Conservation (phyloP, 1,284 basidiomycete species). For the Caloboletus firmus region DNA sequence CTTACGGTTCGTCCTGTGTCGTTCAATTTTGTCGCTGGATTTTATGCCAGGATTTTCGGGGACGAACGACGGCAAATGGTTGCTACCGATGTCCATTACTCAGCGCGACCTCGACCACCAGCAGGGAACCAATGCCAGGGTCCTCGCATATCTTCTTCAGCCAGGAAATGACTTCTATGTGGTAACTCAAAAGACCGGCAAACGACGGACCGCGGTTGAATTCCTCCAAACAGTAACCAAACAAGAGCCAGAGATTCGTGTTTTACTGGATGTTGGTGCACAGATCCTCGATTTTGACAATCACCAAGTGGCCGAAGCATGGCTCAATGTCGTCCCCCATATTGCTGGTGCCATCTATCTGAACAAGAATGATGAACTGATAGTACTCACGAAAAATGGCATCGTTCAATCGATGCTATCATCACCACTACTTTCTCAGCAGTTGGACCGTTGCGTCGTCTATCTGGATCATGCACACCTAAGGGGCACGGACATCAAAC, state of each 20-base stretch:
- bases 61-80: background rate
- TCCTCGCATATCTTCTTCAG: slow-evolving; percentile 41
- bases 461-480: too few species aligned
- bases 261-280: slow-evolving; percentile 53
- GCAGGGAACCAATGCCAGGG: background rate
- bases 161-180: slow-evolving; percentile 43
- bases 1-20: background rate
- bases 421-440: too few species aligned
- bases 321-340: slow-evolving; percentile 33
- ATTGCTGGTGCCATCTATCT: slow-evolving; percentile 29
- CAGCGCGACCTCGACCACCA: background rate
- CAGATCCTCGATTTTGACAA: slow-evolving; percentile 52
- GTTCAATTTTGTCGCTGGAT: background rate
- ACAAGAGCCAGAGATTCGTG: slow-evolving; percentile 39
- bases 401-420: slow-evolving; percentile 37
- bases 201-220: slow-evolving; percentile 23
- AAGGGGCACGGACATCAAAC: too few species aligned
- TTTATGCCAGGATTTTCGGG: slow-evolving; percentile 6
- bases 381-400: slow-evolving; percentile 41
- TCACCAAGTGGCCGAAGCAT: slow-evolving; percentile 37
- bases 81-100: slow-evolving; percentile 3
- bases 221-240: slow-evolving; percentile 36
- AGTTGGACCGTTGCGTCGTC: too few species aligned
- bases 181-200: slow-evolving; percentile 18
- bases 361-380: slow-evolving; percentile 41